Conservation (phyloP, 768 basidiomycete species). For the Mycena filopes region DNA sequence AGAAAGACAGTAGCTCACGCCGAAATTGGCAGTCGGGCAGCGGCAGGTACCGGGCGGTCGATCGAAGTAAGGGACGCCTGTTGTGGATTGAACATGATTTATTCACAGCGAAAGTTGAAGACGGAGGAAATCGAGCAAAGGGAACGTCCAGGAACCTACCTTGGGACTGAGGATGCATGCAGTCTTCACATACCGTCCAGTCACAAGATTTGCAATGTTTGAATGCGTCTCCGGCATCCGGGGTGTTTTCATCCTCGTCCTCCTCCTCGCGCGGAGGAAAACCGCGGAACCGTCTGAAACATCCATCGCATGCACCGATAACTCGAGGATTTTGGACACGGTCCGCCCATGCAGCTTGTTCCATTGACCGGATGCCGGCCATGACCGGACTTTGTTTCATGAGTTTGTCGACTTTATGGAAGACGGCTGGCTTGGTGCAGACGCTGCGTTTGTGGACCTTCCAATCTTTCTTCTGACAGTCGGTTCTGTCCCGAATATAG, state of each 20-base stretch:
- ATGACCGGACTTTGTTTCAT: conserved; percentile 24
- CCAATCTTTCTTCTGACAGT: conserved; percentile 35
- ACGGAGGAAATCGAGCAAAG: too few species aligned
- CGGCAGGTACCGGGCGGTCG: conserved; percentile 33
- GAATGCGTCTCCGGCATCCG: conserved; percentile 20
- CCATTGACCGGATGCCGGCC: not conserved
- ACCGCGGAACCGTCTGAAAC: conserved; percentile 30
- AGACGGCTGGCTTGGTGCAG: conserved; percentile 32
- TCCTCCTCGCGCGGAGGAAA: conserved; percentile 29
- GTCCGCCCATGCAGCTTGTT: conserved; percentile 26
- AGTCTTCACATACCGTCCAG: conserved; percentile 25
- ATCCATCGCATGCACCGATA: conserved; percentile 27
- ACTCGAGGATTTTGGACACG: conserved; percentile 24
- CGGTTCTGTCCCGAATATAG: conserved; percentile 7
- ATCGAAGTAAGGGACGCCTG: conserved; percentile 20
- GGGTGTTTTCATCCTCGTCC: conserved; percentile 25
- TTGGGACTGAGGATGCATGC: conserved; percentile 19
- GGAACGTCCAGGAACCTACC: not conserved
- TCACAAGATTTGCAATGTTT: conserved; percentile 24
- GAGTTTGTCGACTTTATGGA: conserved; percentile 30
- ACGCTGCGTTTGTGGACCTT: conserved; percentile 36
- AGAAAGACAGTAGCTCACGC: conserved; percentile 31
- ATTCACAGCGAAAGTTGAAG: not conserved
- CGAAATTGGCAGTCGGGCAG: conserved; percentile 32
- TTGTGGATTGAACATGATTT: not conserved